These are phyloP conservation scores for Sporothrix inflata DNA, from an alignment of 2,329 filamentous ascomycete genomes.

Conservation along the genomic window DNA sequence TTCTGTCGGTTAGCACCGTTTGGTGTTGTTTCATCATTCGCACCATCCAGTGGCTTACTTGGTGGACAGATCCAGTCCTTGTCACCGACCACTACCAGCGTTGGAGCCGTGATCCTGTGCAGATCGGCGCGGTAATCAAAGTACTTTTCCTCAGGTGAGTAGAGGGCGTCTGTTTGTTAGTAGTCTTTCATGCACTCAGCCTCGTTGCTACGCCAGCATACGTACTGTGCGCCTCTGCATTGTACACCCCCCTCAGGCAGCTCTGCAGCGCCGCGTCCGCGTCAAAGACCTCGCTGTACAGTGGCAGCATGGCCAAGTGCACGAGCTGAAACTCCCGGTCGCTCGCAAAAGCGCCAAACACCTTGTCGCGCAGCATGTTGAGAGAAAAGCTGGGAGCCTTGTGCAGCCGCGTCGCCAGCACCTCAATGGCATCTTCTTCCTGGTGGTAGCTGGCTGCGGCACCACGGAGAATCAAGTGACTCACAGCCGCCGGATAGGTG, in stretches of 20 bases:
- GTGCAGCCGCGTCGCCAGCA: constrained; percentile 40
- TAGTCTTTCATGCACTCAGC: neutral
- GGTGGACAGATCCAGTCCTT: constrained; percentile 48
- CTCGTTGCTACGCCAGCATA: neutral
- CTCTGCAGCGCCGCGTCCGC: constrained; percentile 40
- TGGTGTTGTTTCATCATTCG: too few relatives aligned
- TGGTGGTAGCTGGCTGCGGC: constrained; percentile 46
- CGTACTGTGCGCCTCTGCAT: constrained; percentile 42
- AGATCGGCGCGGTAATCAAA: constrained; percentile 44
- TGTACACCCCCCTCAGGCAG: constrained; percentile 40
- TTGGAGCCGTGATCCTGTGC: constrained; percentile 40
- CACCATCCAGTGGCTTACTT: constrained; percentile 33
- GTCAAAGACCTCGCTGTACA: constrained; percentile 45
- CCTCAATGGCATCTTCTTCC: constrained; percentile 42
- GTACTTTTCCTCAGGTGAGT: constrained; percentile 43
- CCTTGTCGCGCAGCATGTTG: constrained; percentile 45
- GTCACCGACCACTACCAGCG: constrained; percentile 44
- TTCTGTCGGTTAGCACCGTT: constrained; percentile 32
- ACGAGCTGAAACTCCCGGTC: constrained; percentile 46
- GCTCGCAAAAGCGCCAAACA: constrained; percentile 44
- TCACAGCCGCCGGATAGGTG: constrained; percentile 41
- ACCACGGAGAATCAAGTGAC: constrained; percentile 43
- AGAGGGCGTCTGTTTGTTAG: constrained; percentile 38
- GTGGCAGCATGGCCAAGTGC: constrained; percentile 44
- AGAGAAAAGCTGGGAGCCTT: constrained; percentile 44